Conservation (phyloP, 192 early-diverging fungal genomes). For the Coemansia sp. region DNA sequence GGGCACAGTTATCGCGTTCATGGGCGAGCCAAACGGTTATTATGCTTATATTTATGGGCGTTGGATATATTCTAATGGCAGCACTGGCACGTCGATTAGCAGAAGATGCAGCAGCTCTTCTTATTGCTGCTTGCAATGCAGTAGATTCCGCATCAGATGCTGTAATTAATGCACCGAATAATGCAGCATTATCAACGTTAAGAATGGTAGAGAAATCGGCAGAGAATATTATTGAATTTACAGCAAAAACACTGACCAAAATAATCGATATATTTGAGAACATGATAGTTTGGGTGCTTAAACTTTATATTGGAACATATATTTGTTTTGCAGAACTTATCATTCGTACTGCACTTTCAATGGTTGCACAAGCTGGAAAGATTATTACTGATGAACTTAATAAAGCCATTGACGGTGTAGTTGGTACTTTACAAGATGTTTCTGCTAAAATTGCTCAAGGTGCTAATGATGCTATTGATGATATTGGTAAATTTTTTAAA, state of each 20-base stretch:
- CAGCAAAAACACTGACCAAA: constrained; percentile 18
- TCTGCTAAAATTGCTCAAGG: constrained; percentile 19
- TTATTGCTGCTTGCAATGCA: constrained; percentile 19
- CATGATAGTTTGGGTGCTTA: constrained; percentile 37
- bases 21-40: constrained; percentile 43
- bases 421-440: constrained; percentile 22
- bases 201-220: constrained; percentile 19
- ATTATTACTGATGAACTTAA: constrained; percentile 34
- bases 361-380: constrained; percentile 19
- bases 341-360: constrained; percentile 31
- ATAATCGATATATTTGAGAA: constrained; percentile 23
- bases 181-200: constrained; percentile 21
- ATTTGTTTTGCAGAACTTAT: constrained; percentile 50
- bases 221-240: constrained; percentile 11
- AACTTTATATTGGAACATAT: constrained; percentile 42
- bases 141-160: constrained; percentile 21
- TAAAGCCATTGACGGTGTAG: constrained; percentile 27
- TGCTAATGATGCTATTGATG: constrained; percentile 16
- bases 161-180: constrained; percentile 30
- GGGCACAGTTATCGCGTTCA: constrained; percentile 31
- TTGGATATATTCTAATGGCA: constrained; percentile 25
- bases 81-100: constrained; percentile 14
- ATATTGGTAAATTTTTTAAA: constrained; percentile 23
- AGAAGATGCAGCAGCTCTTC: neutral
- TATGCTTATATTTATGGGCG: constrained; percentile 32